Evolutionary conservation across 768 basidiomycete species (phyloP), one percentile per base, ranked within the genome.

Genomic region (Agaricus blazei): DNA sequence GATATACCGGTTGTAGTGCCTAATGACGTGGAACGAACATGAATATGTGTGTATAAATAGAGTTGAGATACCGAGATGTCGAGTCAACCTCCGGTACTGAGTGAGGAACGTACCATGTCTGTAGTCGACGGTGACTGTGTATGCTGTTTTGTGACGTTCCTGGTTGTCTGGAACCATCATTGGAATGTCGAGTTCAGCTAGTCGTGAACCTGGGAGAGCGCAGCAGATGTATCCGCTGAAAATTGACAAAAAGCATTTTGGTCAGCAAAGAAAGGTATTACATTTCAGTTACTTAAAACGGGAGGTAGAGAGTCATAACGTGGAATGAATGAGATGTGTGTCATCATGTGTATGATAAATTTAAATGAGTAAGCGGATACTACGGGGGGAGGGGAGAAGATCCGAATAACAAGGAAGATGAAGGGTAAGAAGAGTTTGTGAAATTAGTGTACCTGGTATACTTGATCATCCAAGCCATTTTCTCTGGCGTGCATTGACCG

Each of bases 401-500:
- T 31, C 40, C 9, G 43, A 47, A 45, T 3, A 27, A 26, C 48
- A 29, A 40, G 52, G 23, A 58, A 52, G 37, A 31, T 42, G 28
- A 59, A 53, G 44, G 43, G 28, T 8, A 34, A 34, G 34, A 34
- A 34, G 34, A 34, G 8, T 34, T 7, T 31, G 34, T 4, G 11
- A 34, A 34, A 34, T 34, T 34, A 57, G 47, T 82, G 57, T 50
- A 95, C 96, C 93, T 97, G 0, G 93, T 92, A 68, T 95, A 87
- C 65, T 89, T 88, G 68, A 99, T 94, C 82, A 99, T 89, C 93
- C 93, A 99, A 0, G 97, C 96, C 97, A 99, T 98, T 66, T 94
- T 91, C 70, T 98, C 91, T 1, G 93, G 91, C 38, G 94, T 93
- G 61, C 91, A 85, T 50, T 84, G 81, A 26, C 78, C 77, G 2